Evolutionary conservation across 192 early-diverging fungal species (phyloP).

Genomic region (Umbelopsis isabellina): DNA sequence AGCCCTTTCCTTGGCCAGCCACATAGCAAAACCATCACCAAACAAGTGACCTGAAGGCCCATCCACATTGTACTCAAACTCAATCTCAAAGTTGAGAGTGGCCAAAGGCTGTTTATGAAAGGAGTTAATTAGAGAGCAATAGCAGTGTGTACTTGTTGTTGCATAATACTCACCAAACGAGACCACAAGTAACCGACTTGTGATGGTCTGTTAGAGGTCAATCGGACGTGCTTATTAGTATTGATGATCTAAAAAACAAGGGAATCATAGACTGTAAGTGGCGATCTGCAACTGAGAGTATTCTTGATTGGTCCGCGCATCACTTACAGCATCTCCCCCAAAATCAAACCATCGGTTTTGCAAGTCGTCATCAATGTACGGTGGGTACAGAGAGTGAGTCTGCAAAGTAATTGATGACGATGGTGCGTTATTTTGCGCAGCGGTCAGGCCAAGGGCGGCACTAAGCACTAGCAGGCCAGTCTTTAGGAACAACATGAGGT

Average conservation of each 20-base stretch:
- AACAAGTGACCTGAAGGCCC: constrained; percentile 75
- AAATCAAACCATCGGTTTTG: constrained; percentile 93
- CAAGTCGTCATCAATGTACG: constrained; percentile 65
- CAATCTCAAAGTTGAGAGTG: constrained; percentile 73
- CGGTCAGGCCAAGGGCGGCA: constrained; percentile 1
- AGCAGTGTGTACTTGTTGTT: no score
- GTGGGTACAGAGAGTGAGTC: constrained; percentile 17
- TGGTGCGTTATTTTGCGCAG: not conserved
- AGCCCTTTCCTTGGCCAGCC: constrained; percentile 79
- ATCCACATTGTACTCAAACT: constrained; percentile 91
- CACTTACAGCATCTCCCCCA: constrained; percentile 76
- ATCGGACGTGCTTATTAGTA: constrained; percentile 81
- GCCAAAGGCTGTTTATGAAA: constrained; percentile 63
- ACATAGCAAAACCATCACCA: constrained; percentile 98
- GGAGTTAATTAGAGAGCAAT: not conserved
- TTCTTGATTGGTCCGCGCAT: not conserved
- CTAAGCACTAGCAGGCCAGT: not conserved
- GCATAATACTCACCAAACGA: constrained; percentile 50
- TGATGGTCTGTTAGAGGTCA: constrained; percentile 81
- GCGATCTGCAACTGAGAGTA: not conserved
- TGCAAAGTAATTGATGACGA: constrained; percentile 1
- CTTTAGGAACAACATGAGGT: constrained; percentile 15
- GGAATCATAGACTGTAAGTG: not conserved
- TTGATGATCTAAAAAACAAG: constrained; percentile 61
- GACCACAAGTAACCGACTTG: constrained; percentile 86